Evolutionary conservation across 441 rosid genomes (phyloP), one percentile per base, ranked within the genome.

Genomic region (Euphorbia corollata): DNA sequence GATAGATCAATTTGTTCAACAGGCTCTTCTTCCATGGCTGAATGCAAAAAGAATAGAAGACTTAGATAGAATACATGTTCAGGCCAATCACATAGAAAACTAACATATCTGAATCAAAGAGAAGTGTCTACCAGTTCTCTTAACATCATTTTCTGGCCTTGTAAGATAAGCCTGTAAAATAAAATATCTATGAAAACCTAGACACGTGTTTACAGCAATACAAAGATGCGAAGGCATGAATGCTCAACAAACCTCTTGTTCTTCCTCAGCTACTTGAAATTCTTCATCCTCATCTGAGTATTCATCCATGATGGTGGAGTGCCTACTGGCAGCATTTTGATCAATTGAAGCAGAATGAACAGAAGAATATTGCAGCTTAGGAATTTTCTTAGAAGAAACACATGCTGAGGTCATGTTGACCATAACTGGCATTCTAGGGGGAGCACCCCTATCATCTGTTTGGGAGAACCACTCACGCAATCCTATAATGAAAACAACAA

Each of bases 201-300:
- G 27, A 68, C 34, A 18, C 19, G 39, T 4, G 27, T 39, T 43
- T 71, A 67, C 30, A 61, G 16, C n/a, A 22, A 59, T 50, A 48
- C 50, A 8, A 45, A 20, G 71, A 68, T 32, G 27, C 24, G 41
- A 70, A 41, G 45, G 70, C 50, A 76, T 51, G 61, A 34, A 54
- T 32, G 58, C 63, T 18, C 59, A 45, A 38, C 74, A 36, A 72
- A 95, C 99, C 92, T 91, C 97, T 76, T 84, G 93, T 68, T 92
- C 97, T 64, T 90, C 82, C 68, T 90, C 98, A 60, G 97, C 85
- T 68, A 87, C 75, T 78, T 86, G 98, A 77, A 80, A 89, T 74
- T 95, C 99, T 68, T 95, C 99, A 75, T 95, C 99, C 60, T 95
- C 98, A 43, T 95, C 98, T 20, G 98, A 88, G 73, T 82, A 86